A percentile compares a stretch with the other conserved stretches of the same genome.
These are phyloP conservation scores for Candida sp. DNA, from an alignment of 1,139 yeast species.

Conservation along the genomic window DNA sequence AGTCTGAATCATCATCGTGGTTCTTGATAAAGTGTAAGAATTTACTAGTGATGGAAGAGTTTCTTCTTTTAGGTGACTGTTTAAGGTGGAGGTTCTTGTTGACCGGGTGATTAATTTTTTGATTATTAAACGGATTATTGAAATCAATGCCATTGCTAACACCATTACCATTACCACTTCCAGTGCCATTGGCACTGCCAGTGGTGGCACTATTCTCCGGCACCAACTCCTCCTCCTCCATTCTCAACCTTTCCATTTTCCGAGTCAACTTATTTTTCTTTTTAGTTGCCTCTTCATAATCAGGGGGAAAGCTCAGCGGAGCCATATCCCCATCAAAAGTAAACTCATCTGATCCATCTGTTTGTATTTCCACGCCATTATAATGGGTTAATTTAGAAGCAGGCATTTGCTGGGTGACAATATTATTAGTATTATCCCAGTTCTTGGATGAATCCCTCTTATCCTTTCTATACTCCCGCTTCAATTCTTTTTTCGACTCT, in stretches of 20 bases:
- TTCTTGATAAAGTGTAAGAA: constrained; percentile 9
- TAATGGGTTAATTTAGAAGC: not conserved
- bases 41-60: constrained; percentile 13
- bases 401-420: not conserved
- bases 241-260: too few species aligned
- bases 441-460: constrained; percentile 9
- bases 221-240: too few species aligned
- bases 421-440: constrained; percentile 8
- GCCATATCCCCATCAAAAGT: not conserved
- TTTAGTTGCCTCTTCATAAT: not conserved
- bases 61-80: constrained; percentile 6
- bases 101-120: not conserved
- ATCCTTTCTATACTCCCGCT: constrained; percentile 7
- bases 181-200: not conserved
- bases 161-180: too few species aligned
- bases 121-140: not conserved
- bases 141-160: not conserved
- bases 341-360: not conserved
- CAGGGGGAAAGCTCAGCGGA: not conserved
- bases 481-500: not conserved
- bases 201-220: not conserved
- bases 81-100: not conserved
- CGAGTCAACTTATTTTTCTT: too few species aligned
- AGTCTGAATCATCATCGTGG: not conserved
- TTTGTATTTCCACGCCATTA: not conserved